phyloP scores from a whole-genome alignment of 441 rosid species.

The Theobroma grandiflorum region DNA sequence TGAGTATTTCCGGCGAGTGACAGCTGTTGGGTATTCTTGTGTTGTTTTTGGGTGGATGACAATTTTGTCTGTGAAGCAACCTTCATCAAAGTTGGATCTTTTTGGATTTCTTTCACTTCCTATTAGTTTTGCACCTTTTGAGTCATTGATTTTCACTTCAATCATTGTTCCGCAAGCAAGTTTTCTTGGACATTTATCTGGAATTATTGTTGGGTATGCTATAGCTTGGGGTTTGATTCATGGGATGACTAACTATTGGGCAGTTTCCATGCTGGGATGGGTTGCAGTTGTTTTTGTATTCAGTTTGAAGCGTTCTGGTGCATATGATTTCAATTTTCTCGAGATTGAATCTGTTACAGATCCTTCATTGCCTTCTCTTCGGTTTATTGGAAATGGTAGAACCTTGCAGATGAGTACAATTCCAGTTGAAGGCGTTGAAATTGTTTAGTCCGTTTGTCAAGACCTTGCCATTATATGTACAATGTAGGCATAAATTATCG shows the following conservation, averaged over 20 bases:
- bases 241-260: constrained; percentile 98
- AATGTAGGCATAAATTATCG: neutral
- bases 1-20: constrained; percentile 88
- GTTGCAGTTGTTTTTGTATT: constrained; percentile 66
- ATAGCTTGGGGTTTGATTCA: constrained; percentile 93
- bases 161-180: constrained; percentile 99
- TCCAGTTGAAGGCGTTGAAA: constrained; percentile 76
- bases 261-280: constrained; percentile 90
- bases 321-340: constrained; percentile 81
- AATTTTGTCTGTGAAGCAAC: constrained; percentile 90
- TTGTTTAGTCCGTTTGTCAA: constrained; percentile 45
- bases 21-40: constrained; percentile 96
- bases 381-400: constrained; percentile 80
- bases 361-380: constrained; percentile 80
- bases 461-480: constrained; percentile 3
- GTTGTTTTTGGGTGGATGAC: constrained; percentile 99
- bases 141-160: constrained; percentile 90
- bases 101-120: constrained; percentile 93
- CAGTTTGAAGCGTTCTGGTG: constrained; percentile 91
- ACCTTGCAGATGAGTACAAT: constrained; percentile 79
- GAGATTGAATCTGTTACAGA: constrained; percentile 91
- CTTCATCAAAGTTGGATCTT: constrained; percentile 89
- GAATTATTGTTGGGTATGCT: constrained; percentile 91
- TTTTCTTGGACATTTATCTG: constrained; percentile 92
- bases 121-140: constrained; percentile 94